Evolutionary conservation across 2,329 filamentous ascomycete species (phyloP), one percentile per base, ranked within the genome.

Genomic region (Nannizziopsis barbatae): DNA sequence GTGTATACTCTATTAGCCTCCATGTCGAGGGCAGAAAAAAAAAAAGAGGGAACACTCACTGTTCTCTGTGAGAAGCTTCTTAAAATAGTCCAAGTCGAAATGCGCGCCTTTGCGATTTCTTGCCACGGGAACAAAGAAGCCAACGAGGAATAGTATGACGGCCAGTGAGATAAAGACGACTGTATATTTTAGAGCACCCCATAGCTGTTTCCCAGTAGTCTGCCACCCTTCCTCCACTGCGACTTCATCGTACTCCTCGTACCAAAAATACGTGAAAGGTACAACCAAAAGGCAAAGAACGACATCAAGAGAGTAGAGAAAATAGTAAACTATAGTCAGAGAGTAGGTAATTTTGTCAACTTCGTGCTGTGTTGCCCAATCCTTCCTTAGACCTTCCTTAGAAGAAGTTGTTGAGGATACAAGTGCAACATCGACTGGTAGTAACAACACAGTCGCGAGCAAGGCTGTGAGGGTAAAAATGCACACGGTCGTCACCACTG

Each of bases 201-300:
- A 83, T 52, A 96, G 75, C 47, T 87, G 78, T 60, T 80, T 77
- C 5, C 74, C 75, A 50, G 83, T 66, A 1, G 84, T 83, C 62
- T 89, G 82, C 27, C 78, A 80, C 30, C 86, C 85, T 52, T 86
- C 79, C 58, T 94, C 86, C 31, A 83, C 76, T 52, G 88, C 88
- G 15, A 90, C 82, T 68, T 95, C 88, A 60, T 95, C 90, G 56
- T 94, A 94, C 66, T 96, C 92, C 65, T 98, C 92, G 61, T 94
- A 92, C 80, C 84, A 95, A 65, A 98, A 98, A 71, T 98, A 98
- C 42, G 89, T 84, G 62, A 98, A 98, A 0, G 92, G 92, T 15
- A 96, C 84, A 39, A 95, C 77, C 14, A 96, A 65, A 40, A 98
- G 73, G 61, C 92, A 98, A 9, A 98, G 77, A 5, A 95, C 64